phyloP scores from a whole-genome alignment of 2,329 filamentous ascomycete species.

The Talaromyces sp. region DNA sequence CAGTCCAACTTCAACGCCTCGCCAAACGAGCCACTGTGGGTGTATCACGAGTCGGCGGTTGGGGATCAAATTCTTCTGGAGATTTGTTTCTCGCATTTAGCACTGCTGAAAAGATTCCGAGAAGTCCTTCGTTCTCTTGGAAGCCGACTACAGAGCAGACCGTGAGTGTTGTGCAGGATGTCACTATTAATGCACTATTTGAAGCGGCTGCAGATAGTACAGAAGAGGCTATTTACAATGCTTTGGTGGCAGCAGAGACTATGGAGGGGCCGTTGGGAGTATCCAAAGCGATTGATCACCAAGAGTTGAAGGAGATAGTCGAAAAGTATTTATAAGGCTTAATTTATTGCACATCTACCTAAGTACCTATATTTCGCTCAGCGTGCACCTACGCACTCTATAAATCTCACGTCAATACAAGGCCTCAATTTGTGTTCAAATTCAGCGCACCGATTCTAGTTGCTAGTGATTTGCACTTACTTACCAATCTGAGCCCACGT shows the following conservation, averaged over 20 bases:
- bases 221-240: conserved; percentile 16
- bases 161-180: conserved; percentile 12
- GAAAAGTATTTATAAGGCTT: conserved; percentile 6
- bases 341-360: no score
- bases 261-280: conserved; percentile 14
- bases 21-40: conserved; percentile 14
- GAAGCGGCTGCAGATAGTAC: conserved; percentile 13
- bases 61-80: conserved; percentile 13
- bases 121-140: conserved; percentile 11
- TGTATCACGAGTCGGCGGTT: conserved; percentile 10
- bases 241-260: conserved; percentile 6
- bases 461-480: no score
- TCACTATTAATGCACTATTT: conserved; percentile 16
- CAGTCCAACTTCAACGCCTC: conserved; percentile 13
- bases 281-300: conserved; percentile 6
- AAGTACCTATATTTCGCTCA: no score
- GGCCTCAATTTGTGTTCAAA: no score
- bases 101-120: conserved; percentile 8
- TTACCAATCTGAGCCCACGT: no score
- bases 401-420: no score
- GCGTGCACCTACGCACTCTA: no score
- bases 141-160: conserved; percentile 12
- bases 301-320: conserved; percentile 11
- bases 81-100: conserved; percentile 16
- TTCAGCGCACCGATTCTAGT: no score